Conservation (phyloP, 164 flowering plant genomes). For the Houttuynia cordata region DNA sequence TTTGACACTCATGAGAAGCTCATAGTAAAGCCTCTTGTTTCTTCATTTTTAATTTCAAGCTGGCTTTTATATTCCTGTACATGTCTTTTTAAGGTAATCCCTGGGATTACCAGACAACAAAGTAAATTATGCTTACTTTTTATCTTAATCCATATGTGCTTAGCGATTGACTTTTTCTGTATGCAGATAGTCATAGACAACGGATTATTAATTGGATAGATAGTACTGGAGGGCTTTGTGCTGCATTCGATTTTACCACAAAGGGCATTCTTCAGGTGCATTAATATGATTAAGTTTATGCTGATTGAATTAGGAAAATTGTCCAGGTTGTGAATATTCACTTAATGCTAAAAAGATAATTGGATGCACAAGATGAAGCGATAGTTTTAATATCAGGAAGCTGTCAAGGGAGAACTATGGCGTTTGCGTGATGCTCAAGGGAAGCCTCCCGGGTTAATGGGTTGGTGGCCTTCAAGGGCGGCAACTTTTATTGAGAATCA, state of each 20-base stretch:
- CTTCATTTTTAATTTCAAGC: not conserved
- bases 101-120: too few relatives aligned
- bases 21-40: not conserved
- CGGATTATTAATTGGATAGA: conserved; percentile 87
- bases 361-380: not conserved
- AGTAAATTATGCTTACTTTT: too few relatives aligned
- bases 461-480: conserved; percentile 98
- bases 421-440: conserved; percentile 81
- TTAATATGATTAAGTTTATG: not conserved
- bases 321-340: not conserved
- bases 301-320: not conserved
- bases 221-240: conserved; percentile 60
- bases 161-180: not conserved
- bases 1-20: not conserved
- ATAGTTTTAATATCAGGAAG: conserved; percentile 42
- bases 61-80: not conserved
- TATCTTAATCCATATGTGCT: too few relatives aligned
- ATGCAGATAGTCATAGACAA: conserved; percentile 77
- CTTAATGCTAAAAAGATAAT: not conserved
- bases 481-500: conserved; percentile 89
- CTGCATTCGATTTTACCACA: conserved; percentile 92
- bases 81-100: too few relatives aligned
- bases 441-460: conserved; percentile 92
- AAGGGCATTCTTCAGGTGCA: conserved; percentile 92
- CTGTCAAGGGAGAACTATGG: conserved; percentile 89